phyloP scores from a whole-genome alignment of 352 stramenopile species.

The Globisporangium emineosum region DNA sequence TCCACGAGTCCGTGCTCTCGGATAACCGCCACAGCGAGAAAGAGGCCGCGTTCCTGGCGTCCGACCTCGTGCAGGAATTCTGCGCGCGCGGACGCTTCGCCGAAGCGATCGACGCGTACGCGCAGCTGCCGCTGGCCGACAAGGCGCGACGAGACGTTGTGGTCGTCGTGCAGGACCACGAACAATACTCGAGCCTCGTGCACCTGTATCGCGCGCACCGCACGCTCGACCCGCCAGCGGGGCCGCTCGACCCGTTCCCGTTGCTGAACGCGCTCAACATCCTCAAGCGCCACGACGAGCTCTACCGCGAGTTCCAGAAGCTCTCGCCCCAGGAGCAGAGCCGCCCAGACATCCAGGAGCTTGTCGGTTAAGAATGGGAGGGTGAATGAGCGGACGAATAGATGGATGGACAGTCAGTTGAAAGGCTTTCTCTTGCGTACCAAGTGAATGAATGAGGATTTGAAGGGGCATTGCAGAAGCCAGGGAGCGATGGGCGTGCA shows the following conservation, averaged over 20 bases:
- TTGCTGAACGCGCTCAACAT: constrained; percentile 47
- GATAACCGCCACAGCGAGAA: constrained; percentile 5
- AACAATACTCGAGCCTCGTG: constrained; percentile 50
- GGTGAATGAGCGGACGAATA: too few relatives aligned
- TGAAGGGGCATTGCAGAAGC: background rate
- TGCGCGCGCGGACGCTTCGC: constrained; percentile 50
- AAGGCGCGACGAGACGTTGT: constrained; percentile 29
- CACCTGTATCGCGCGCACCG: constrained; percentile 48
- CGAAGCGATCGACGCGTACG: constrained; percentile 53
- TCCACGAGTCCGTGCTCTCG: constrained; percentile 13
- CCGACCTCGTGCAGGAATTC: constrained; percentile 44
- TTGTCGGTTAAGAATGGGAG: constrained; percentile 19
- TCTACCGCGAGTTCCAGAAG: constrained; percentile 43
- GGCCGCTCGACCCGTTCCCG: constrained; percentile 39
- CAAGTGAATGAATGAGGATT: background rate
- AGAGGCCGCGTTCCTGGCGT: constrained; percentile 28
- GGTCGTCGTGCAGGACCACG: constrained; percentile 39
- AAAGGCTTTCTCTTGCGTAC: background rate
- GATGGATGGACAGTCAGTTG: background rate
- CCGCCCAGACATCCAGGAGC: constrained; percentile 50
- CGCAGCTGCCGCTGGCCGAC: constrained; percentile 33
- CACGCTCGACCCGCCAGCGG: constrained; percentile 17
- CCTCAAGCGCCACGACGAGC: constrained; percentile 40
- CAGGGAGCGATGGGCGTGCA: background rate
- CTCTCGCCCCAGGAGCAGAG: constrained; percentile 40